phyloP scores from a whole-genome alignment of 1,284 basidiomycete species.

The Gomphus sp. region DNA sequence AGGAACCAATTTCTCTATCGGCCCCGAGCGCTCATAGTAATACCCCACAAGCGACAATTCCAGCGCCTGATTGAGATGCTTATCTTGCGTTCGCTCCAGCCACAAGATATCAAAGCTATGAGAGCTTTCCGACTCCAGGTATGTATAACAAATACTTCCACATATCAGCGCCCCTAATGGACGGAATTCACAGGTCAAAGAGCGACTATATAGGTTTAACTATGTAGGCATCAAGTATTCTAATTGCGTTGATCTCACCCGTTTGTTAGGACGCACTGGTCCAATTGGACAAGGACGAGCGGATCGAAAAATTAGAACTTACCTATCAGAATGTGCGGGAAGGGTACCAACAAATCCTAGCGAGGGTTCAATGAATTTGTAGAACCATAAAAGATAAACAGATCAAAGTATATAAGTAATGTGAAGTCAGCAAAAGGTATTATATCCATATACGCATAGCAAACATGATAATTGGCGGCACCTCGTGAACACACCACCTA shows the following conservation, averaged over 20 bases:
- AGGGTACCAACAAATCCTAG: conserved; percentile 80
- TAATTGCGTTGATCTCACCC: not conserved
- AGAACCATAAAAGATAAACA: not conserved
- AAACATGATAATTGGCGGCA: not conserved
- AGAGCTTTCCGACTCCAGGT: conserved; percentile 55
- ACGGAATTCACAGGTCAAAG: conserved; percentile 62
- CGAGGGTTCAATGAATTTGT: conserved; percentile 28
- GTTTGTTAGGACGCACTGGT: conserved; percentile 67
- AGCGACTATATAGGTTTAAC: conserved; percentile 90
- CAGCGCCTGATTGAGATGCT: conserved; percentile 90
- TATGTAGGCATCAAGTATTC: conserved; percentile 48
- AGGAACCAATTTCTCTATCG: not conserved
- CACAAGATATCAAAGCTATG: conserved; percentile 44
- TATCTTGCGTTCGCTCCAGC: conserved; percentile 65
- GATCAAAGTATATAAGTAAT: not conserved
- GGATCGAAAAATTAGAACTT: conserved; percentile 84
- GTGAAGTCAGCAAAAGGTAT: conserved; percentile 1
- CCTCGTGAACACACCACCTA: conserved; percentile 6
- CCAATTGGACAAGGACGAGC: conserved; percentile 79
- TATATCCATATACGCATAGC: conserved; percentile 5
- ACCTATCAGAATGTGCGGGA: conserved; percentile 85
- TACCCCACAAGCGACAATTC: conserved; percentile 71
- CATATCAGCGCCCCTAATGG: conserved; percentile 16
- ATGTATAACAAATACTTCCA: not conserved
- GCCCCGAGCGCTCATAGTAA: not conserved